Percentiles rank a stretch among this genome's conserved stretches.
phyloP scores from a whole-genome alignment of 768 basidiomycete species.

The Trametes cinnabarina region DNA sequence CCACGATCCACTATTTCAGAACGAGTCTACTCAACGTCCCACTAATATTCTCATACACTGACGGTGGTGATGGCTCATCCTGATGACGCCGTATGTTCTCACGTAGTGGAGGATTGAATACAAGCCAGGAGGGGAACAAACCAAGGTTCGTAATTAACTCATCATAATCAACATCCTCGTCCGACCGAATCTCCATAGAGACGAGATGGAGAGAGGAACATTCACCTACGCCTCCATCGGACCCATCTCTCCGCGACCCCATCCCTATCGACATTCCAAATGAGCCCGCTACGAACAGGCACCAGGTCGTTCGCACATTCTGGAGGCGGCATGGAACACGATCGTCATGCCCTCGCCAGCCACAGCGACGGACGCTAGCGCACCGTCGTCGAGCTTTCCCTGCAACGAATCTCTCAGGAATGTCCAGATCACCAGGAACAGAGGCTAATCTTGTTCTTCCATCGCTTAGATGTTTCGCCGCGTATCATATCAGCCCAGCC shows the following conservation, averaged over 20 bases:
- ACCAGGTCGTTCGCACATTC: neutral
- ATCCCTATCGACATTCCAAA: slow-evolving; percentile 2
- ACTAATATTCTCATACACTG: too few species aligned
- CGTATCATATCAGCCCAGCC: slow-evolving; percentile 11
- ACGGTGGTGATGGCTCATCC: too few species aligned
- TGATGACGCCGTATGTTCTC: neutral
- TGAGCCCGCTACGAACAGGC: neutral
- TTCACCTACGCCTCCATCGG: neutral
- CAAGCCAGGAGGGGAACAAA: neutral
- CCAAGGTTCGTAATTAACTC: slow-evolving; percentile 17
- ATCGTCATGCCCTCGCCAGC: slow-evolving; percentile 1
- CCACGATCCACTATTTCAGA: neutral
- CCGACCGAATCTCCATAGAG: slow-evolving; percentile 13
- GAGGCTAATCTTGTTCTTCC: slow-evolving; percentile 2
- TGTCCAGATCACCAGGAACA: slow-evolving; percentile 3
- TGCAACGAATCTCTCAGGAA: neutral
- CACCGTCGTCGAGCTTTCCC: neutral
- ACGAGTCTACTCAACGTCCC: neutral
- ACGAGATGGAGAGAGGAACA: slow-evolving; percentile 1
- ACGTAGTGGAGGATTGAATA: neutral
- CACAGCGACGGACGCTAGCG: neutral
- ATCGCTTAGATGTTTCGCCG: slow-evolving; percentile 4
- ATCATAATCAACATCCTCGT: slow-evolving; percentile 12
- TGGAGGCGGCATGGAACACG: slow-evolving; percentile 4
- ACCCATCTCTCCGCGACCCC: neutral